These are phyloP conservation scores for Senna siamea DNA, from an alignment of 306 rosid species.

Conservation along the genomic window DNA sequence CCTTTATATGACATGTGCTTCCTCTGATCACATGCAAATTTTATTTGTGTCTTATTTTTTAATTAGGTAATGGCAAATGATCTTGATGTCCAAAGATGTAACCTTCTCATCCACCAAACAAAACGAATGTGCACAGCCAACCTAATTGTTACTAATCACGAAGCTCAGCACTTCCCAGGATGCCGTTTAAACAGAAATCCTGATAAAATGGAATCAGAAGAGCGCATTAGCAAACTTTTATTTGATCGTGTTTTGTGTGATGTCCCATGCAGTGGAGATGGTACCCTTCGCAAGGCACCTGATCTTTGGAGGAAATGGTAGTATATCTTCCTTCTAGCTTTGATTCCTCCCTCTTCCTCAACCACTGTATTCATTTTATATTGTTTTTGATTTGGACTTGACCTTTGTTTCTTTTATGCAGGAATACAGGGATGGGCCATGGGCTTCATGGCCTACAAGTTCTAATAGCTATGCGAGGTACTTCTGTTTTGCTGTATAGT, in stretches of 20 bases:
- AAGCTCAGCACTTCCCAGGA: constrained; percentile 98
- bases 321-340: constrained; percentile 34
- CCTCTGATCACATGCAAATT: constrained; percentile 28
- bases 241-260: constrained; percentile 97
- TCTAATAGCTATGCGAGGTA: constrained; percentile 87
- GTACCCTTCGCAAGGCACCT: constrained; percentile 99
- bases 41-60: constrained; percentile 25
- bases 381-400: constrained; percentile 11
- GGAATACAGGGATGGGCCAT: constrained; percentile 90
- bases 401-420: constrained; percentile 44
- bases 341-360: background rate
- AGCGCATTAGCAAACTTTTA: constrained; percentile 56
- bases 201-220: constrained; percentile 45
- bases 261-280: constrained; percentile 99
- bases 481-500: constrained; percentile 12
- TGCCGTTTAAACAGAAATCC: constrained; percentile 64
- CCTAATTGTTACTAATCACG: constrained; percentile 92
- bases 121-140: constrained; percentile 99
- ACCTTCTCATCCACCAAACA: constrained; percentile 98
- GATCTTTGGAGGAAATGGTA: constrained; percentile 99
- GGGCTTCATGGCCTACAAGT: constrained; percentile 86
- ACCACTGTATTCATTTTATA: constrained; percentile 4
- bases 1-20: constrained; percentile 12
- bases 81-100: constrained; percentile 96
- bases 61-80: constrained; percentile 94